Evolutionary conservation across 768 basidiomycete species (phyloP).

Genomic region (Myochromella boudieri): DNA sequence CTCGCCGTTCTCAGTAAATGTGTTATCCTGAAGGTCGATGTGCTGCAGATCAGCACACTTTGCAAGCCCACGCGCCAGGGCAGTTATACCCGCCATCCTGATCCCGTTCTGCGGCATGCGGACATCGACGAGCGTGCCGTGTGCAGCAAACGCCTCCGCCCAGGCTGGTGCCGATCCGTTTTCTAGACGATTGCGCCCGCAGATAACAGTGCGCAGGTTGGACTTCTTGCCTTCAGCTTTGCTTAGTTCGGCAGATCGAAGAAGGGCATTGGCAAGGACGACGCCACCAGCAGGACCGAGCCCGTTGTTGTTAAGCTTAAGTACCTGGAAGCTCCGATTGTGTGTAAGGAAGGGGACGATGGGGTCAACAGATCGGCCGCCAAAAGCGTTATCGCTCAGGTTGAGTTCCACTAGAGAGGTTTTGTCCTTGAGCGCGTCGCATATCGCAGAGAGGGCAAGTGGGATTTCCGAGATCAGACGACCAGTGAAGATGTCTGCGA

Average conservation of each 20-base stretch:
- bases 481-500: conserved; percentile 97
- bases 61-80: conserved; percentile 73
- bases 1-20: conserved; percentile 66
- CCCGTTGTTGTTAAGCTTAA: conserved; percentile 96
- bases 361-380: conserved; percentile 91
- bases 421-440: conserved; percentile 81
- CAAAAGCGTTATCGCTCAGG: conserved; percentile 95
- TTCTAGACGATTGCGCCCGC: conserved; percentile 95
- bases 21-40: conserved; percentile 93
- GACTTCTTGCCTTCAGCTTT: conserved; percentile 66
- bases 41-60: conserved; percentile 64
- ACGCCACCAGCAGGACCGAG: conserved; percentile 88
- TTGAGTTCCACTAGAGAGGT: conserved; percentile 83
- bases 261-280: conserved; percentile 82
- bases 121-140: conserved; percentile 79
- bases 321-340: conserved; percentile 78
- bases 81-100: conserved; percentile 84
- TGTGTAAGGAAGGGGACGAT: conserved; percentile 87
- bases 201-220: conserved; percentile 79
- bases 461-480: conserved; percentile 96
- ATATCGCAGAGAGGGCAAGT: conserved; percentile 81
- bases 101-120: conserved; percentile 99
- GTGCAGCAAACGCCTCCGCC: conserved; percentile 86
- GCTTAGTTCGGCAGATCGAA: conserved; percentile 69
- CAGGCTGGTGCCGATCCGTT: conserved; percentile 81